Base-by-base conservation (phyloP, 352 stramenopile species). In the Phytophthora citricola region DNA sequence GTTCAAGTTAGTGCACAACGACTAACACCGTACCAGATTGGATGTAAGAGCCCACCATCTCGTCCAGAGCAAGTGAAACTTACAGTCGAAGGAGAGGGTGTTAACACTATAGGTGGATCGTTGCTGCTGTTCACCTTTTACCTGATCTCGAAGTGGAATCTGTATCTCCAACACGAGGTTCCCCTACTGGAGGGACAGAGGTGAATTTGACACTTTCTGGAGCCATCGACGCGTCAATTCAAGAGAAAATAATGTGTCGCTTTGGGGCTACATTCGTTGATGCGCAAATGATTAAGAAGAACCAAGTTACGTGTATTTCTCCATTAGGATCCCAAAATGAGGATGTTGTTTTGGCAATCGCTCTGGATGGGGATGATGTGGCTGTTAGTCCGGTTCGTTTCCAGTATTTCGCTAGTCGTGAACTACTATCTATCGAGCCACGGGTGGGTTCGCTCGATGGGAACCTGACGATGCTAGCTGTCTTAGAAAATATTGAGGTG, bases 371-470 rank as follows among this genome's bases (percentile, higher is more conserved):
- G 7, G 40, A 63, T 24, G 73, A 85, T 14, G 51, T 76, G 1
- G 46, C 63, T 26, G 2, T 14, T 44, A 72, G 32, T 34, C n/a
- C 29, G 0, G 10, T 41, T 0, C 24, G 12, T 4, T 84, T 90
- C 27, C 51, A 61, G 1, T 77, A 81, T 44, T 63, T 76, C 26
- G 44, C 49, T 1, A 27, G 4, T 22, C 65, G 54, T 31, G 62
- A 73, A 31, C 49, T 87, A 1, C 1, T 66, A 27, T 60, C 49
- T 6, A 54, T 90, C n/a, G 26, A 66, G n/a, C 76, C 76, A 9
- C 45, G 49, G 1, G 31, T 69, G 7, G 64, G 39, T 5, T 65
- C 72, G 14, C n/a, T 58, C 0, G 17, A 15, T 50, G 70, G 76
- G 6, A 63, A 77, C 5, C 39, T 75, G 3, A 54, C 43, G 10